Conservation (phyloP, 2,329 filamentous ascomycete species). For the Emericellopsis cladophorae region DNA sequence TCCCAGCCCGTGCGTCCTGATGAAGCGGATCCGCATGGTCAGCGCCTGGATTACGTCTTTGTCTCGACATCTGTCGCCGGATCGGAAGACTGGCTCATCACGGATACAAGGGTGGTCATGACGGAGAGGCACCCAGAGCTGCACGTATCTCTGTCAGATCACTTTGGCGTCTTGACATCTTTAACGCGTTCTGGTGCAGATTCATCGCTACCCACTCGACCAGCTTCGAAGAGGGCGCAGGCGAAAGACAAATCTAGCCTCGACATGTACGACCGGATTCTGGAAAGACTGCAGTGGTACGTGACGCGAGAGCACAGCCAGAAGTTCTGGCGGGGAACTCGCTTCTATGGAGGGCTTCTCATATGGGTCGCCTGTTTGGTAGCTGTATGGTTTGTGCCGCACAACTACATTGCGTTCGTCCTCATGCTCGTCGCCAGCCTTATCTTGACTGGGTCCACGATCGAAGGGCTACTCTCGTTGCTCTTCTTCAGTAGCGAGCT, state of each 20-base stretch:
- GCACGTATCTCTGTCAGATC: constrained; percentile 81
- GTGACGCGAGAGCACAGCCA: constrained; percentile 58
- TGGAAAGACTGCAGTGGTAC: constrained; percentile 59
- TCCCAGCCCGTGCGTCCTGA: constrained; percentile 47
- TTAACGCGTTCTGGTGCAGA: constrained; percentile 33
- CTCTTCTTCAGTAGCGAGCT: constrained; percentile 81
- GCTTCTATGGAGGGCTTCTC: constrained; percentile 58
- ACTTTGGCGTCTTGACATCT: constrained; percentile 82
- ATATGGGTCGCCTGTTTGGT: constrained; percentile 64
- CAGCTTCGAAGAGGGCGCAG: constrained; percentile 11
- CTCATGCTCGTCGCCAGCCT: constrained; percentile 72
- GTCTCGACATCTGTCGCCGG: constrained; percentile 40
- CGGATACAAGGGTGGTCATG: constrained; percentile 63
- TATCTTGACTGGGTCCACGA: constrained; percentile 58
- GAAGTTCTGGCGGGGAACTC: constrained; percentile 54
- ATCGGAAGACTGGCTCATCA: constrained; percentile 49
- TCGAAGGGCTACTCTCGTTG: constrained; percentile 78
- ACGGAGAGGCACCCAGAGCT: constrained; percentile 68
- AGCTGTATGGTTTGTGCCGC: constrained; percentile 75
- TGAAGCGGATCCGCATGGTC: constrained; percentile 59
- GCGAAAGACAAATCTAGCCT: constrained; percentile 9
- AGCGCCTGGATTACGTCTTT: constrained; percentile 92
- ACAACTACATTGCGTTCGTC: constrained; percentile 66
- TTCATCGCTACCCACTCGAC: constrained; percentile 9
- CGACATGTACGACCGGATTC: constrained; percentile 48